Evolutionary conservation across 1,284 basidiomycete genomes (phyloP).

Genomic region (Ustilago nuda): DNA sequence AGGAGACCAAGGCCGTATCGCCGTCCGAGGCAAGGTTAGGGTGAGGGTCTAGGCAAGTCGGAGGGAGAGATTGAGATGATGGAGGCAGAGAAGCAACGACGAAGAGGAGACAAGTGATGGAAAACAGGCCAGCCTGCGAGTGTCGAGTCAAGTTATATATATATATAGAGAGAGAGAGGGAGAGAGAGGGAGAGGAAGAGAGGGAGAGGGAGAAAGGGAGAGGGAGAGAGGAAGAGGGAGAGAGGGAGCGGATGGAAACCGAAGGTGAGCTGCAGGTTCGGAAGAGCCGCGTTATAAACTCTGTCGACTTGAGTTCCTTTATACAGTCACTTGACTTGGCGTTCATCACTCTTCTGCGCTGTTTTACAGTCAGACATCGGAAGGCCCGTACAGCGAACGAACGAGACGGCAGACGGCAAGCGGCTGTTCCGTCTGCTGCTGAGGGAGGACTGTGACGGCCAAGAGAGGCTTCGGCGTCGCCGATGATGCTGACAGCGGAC

Average conservation of each 20-base stretch:
- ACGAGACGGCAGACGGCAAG: neutral
- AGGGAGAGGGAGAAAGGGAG: neutral
- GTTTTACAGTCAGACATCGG: neutral
- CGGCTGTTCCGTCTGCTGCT: neutral
- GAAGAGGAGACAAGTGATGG: slow-evolving; percentile 6
- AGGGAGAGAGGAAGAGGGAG: neutral
- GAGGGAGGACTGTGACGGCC: neutral
- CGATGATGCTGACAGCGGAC: slow-evolving; percentile 5
- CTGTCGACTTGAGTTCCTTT: slow-evolving; percentile 11
- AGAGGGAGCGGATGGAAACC: slow-evolving; percentile 1
- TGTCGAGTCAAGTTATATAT: neutral
- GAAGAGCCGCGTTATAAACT: slow-evolving; percentile 18
- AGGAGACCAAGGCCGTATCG: slow-evolving; percentile 10
- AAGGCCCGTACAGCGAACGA: neutral
- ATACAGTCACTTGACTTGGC: slow-evolving; percentile 17
- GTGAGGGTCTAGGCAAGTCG: slow-evolving; percentile 11
- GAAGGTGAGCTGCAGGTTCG: slow-evolving; percentile 6
- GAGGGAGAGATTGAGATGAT: slow-evolving; percentile 19
- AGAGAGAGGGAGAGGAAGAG: neutral
- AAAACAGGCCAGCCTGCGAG: slow-evolving; percentile 13
- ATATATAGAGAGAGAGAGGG: too few species aligned
- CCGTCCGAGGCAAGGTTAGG: slow-evolving; percentile 6
- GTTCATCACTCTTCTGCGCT: neutral
- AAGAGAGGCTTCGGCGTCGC: neutral
- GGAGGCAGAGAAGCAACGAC: slow-evolving; percentile 14